These are phyloP conservation scores for Psilocybe azurescens DNA, from an alignment of 768 basidiomycete genomes.

Conservation along the genomic window DNA sequence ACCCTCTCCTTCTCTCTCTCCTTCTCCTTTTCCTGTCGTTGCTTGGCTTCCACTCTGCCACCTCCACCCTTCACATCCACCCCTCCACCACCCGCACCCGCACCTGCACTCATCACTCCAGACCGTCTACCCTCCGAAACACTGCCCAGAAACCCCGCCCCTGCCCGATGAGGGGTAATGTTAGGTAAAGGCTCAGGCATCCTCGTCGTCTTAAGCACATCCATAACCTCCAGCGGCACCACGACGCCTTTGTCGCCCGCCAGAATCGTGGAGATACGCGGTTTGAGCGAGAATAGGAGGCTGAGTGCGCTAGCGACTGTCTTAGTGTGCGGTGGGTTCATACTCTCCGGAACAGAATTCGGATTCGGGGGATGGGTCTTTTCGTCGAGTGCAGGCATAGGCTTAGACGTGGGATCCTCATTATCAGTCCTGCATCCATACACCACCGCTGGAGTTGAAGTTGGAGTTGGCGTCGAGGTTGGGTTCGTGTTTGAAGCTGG, in stretches of 20 bases:
- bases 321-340: neutral
- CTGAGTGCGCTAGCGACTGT: constrained; percentile 47
- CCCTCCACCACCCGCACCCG: too few relatives aligned
- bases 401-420: too few relatives aligned
- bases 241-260: constrained; percentile 24
- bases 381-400: too few relatives aligned
- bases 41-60: too few relatives aligned
- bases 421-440: too few relatives aligned
- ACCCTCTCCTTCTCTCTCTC: too few relatives aligned
- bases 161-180: neutral
- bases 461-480: too few relatives aligned
- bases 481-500: too few relatives aligned
- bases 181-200: neutral
- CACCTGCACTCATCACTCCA: neutral
- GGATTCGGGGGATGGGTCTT: too few relatives aligned
- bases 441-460: too few relatives aligned
- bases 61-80: too few relatives aligned
- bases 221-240: constrained; percentile 50
- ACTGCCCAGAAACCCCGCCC: neutral
- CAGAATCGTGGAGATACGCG: constrained; percentile 47
- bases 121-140: neutral
- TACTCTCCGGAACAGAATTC: neutral
- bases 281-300: constrained; percentile 47
- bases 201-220: constrained; percentile 32
- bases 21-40: too few relatives aligned